These are phyloP conservation scores for Trapa incisa DNA, from an alignment of 345 rosid genomes.

Conservation along the genomic window DNA sequence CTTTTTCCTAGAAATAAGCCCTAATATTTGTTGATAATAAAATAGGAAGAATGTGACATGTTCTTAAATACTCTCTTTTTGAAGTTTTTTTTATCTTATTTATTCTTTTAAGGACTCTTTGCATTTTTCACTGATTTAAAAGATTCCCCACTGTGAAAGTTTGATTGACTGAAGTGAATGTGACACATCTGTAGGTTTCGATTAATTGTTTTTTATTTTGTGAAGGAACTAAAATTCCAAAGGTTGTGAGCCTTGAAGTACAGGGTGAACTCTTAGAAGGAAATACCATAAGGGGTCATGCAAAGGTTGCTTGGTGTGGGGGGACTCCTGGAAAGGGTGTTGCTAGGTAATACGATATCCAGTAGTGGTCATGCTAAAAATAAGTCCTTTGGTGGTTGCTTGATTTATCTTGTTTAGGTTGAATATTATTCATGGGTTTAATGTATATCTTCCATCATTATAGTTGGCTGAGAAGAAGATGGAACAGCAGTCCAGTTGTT, in stretches of 20 bases:
- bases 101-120: background rate
- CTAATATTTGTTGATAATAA: background rate
- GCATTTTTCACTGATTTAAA: background rate
- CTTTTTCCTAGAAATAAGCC: background rate
- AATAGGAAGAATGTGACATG: background rate
- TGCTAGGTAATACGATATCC: constrained; percentile 45
- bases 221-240: constrained; percentile 82
- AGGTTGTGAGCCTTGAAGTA: constrained; percentile 81
- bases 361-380: background rate
- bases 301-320: constrained; percentile 95
- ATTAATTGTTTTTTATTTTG: constrained; percentile 9
- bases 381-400: constrained; percentile 7
- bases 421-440: background rate
- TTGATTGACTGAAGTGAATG: background rate
- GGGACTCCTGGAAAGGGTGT: constrained; percentile 93
- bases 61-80: background rate
- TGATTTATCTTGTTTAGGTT: background rate
- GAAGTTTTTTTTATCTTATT: background rate
- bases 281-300: constrained; percentile 50
- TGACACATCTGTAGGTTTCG: background rate
- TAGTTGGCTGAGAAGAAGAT: constrained; percentile 91
- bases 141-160: background rate
- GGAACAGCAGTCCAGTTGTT: constrained; percentile 89
- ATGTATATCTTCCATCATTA: constrained; percentile 4
- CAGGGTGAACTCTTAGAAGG: constrained; percentile 83